Percentiles rank a stretch among this genome's conserved stretches.
phyloP scores from a whole-genome alignment of 768 basidiomycete species.

The Favolaschia claudopus region DNA sequence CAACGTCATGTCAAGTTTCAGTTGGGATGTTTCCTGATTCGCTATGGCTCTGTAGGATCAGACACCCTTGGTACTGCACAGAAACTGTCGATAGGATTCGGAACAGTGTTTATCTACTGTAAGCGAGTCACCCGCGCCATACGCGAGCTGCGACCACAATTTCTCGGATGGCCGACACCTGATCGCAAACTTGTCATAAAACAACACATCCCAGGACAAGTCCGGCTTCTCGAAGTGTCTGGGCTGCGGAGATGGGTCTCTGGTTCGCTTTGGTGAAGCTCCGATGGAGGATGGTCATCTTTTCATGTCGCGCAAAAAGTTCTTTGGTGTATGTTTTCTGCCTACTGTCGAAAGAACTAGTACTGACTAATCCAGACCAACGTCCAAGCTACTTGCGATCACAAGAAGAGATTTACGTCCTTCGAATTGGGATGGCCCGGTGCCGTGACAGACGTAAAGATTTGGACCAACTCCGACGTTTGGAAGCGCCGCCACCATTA shows the following conservation, averaged over 20 bases:
- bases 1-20: conserved; percentile 32
- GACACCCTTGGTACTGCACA: conserved; percentile 21
- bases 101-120: conserved; percentile 30
- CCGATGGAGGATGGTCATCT: conserved; percentile 20
- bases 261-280: conserved; percentile 24
- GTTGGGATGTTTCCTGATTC: conserved; percentile 28
- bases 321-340: conserved; percentile 16
- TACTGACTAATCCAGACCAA: conserved; percentile 4
- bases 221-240: conserved; percentile 32
- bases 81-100: conserved; percentile 29
- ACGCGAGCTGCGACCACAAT: conserved; percentile 15
- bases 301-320: conserved; percentile 30
- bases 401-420: conserved; percentile 27
- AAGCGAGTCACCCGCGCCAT: conserved; percentile 26
- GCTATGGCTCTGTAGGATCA: conserved; percentile 13
- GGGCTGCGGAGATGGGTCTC: conserved; percentile 31
- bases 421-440: conserved; percentile 34
- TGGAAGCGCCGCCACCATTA: conserved; percentile 28
- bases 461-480: conserved; percentile 28
- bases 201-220: conserved; percentile 16
- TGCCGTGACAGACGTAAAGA: conserved; percentile 26
- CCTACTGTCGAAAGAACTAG: too few relatives aligned
- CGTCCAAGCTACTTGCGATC: conserved; percentile 26
- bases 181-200: conserved; percentile 6
- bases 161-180: conserved; percentile 27